Percentiles rank a stretch among this genome's conserved stretches.
Evolutionary conservation across 129 eudicot species (phyloP).

Genomic region (Helianthus tuberosus): DNA sequence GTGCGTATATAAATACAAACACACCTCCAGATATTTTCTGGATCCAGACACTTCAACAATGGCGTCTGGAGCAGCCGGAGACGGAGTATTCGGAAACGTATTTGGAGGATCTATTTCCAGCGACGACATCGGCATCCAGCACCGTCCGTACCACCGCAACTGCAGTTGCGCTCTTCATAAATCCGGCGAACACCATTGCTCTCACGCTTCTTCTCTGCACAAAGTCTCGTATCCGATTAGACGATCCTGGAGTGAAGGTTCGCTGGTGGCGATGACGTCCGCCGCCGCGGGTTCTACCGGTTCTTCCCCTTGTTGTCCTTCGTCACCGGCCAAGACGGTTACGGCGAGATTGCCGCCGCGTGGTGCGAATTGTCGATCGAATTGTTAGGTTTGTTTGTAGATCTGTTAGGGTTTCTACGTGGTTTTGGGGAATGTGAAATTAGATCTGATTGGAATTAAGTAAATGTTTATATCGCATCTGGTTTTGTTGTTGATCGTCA

Average conservation of each 20-base stretch:
- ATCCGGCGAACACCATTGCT: slow-evolving; percentile 22
- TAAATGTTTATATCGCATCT: slow-evolving; percentile 21
- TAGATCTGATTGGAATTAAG: slow-evolving; percentile 24
- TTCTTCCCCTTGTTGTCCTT: slow-evolving; percentile 32
- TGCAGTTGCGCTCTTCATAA: slow-evolving; percentile 68
- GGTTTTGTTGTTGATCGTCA: background rate
- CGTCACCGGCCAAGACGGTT: slow-evolving; percentile 15
- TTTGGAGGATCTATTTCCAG: slow-evolving; percentile 49
- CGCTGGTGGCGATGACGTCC: slow-evolving; percentile 38
- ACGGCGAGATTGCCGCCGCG: slow-evolving; percentile 32
- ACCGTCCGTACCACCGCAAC: slow-evolving; percentile 67
- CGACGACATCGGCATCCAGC: slow-evolving; percentile 31
- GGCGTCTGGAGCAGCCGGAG: slow-evolving; percentile 51
- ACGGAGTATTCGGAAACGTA: slow-evolving; percentile 33
- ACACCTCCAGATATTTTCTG: slow-evolving; percentile 21
- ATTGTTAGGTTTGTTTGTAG: slow-evolving; percentile 12
- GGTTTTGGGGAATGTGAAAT: slow-evolving; percentile 11
- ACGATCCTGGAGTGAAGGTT: slow-evolving; percentile 60
- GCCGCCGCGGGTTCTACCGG: slow-evolving; percentile 34
- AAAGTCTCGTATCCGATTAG: slow-evolving; percentile 49
- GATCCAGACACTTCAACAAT: slow-evolving; percentile 32
- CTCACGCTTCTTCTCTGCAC: slow-evolving; percentile 18
- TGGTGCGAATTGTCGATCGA: background rate
- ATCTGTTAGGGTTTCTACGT: slow-evolving; percentile 26
- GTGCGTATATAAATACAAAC: slow-evolving; percentile 12